Conservation (phyloP, 106 monocot species). For the Gastrodia elata region DNA sequence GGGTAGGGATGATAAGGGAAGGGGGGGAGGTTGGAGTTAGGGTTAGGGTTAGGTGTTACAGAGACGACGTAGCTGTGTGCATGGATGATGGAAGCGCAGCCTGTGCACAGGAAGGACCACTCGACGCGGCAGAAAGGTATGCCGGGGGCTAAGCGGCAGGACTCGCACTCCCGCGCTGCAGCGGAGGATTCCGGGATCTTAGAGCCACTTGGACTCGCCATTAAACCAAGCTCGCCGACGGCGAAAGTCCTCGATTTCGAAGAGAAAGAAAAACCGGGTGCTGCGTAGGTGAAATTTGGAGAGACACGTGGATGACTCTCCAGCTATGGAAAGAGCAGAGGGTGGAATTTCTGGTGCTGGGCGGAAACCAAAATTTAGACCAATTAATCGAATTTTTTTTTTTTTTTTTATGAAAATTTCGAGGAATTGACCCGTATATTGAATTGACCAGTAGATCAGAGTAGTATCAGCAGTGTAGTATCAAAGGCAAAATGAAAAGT, state of each 20-base stretch:
- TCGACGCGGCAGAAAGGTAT: constrained; percentile 47
- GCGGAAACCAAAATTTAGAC: too few species aligned
- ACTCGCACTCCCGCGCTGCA: constrained; percentile 20
- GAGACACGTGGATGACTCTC: constrained; percentile 5
- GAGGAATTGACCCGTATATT: too few species aligned
- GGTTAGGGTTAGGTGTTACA: constrained; percentile 19
- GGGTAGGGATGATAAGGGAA: background rate
- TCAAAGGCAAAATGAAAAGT: too few species aligned
- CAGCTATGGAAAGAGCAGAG: constrained; percentile 2
- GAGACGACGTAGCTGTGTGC: constrained; percentile 30
- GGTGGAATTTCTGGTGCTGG: too few species aligned
- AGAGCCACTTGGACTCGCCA: constrained; percentile 5
- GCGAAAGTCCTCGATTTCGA: constrained; percentile 4
- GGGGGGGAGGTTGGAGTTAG: background rate
- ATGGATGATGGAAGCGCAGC: constrained; percentile 30
- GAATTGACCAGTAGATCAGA: too few species aligned
- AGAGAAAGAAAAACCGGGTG: background rate
- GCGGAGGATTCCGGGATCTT: constrained; percentile 5
- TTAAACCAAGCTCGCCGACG: constrained; percentile 2
- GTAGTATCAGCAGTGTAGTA: too few species aligned
- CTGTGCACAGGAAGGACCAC: constrained; percentile 40
- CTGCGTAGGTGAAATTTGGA: background rate
- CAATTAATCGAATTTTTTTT: too few species aligned
- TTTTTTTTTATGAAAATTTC: too few species aligned
- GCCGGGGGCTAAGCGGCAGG: constrained; percentile 29